These are phyloP conservation scores for Gymnopilus dilepis DNA, from an alignment of 768 basidiomycete species.

Conservation along the genomic window DNA sequence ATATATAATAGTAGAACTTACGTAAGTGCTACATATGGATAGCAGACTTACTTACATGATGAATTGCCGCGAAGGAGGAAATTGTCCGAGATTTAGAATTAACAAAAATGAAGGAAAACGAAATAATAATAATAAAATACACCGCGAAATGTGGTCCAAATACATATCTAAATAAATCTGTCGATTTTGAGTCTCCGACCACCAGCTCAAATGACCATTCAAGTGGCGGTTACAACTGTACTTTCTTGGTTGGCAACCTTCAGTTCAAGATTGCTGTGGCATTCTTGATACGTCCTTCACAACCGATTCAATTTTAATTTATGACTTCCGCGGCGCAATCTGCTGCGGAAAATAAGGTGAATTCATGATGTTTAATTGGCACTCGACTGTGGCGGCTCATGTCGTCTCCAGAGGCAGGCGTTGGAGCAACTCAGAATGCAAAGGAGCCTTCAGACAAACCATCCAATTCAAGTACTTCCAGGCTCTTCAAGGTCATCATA, in stretches of 20 bases:
- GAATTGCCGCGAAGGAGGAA: too few species aligned
- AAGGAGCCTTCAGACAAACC: slow-evolving; percentile 41
- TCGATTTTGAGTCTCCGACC: slow-evolving; percentile 69
- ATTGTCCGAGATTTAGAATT: too few species aligned
- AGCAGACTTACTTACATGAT: too few species aligned
- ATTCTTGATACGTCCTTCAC: slow-evolving; percentile 25
- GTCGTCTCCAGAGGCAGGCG: slow-evolving; percentile 40
- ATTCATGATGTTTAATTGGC: slow-evolving; percentile 28
- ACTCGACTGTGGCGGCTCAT: slow-evolving; percentile 5
- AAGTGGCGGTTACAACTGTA: too few species aligned
- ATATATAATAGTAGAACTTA: background rate
- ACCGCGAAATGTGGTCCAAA: too few species aligned
- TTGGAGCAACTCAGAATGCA: slow-evolving; percentile 54
- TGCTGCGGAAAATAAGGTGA: slow-evolving; percentile 55
- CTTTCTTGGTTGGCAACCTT: slow-evolving; percentile 25
- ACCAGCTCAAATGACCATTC: too few species aligned
- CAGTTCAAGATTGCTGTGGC: slow-evolving; percentile 25
- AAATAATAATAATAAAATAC: too few species aligned
- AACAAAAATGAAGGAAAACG: too few species aligned
- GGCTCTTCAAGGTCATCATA: slow-evolving; percentile 33
- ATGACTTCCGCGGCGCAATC: slow-evolving; percentile 57
- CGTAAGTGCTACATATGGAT: background rate
- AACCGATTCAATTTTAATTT: slow-evolving; percentile 27
- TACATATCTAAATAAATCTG: too few species aligned
- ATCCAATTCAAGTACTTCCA: slow-evolving; percentile 29